These are phyloP conservation scores for Cudoniella acicularis DNA, from an alignment of 495 filamentous ascomycete genomes.

Conservation along the genomic window DNA sequence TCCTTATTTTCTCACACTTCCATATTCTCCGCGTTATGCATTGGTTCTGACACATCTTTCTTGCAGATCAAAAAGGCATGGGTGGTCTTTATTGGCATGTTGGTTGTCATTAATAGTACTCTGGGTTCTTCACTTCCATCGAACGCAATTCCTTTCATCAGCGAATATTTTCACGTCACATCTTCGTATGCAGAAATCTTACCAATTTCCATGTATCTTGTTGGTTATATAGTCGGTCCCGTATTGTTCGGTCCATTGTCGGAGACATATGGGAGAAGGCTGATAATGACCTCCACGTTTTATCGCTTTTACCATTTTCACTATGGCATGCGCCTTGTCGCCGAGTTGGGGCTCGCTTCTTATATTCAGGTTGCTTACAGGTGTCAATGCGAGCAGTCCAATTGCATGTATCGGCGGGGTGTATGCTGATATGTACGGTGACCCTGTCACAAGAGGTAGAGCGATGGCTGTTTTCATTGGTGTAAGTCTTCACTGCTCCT, in stretches of 20 bases:
- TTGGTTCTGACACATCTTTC: background rate
- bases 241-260: slow-evolving; percentile 65
- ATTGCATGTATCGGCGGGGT: slow-evolving; percentile 70
- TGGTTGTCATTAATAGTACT: slow-evolving; percentile 71
- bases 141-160: slow-evolving; percentile 35
- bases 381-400: slow-evolving; percentile 61
- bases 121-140: slow-evolving; percentile 65
- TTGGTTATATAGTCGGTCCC: slow-evolving; percentile 63
- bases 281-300: slow-evolving; percentile 60
- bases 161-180: slow-evolving; percentile 48
- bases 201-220: slow-evolving; percentile 70
- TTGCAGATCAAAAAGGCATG: slow-evolving; percentile 50
- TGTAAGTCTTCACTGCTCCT: slow-evolving; percentile 38
- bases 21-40: background rate
- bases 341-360: slow-evolving; percentile 64
- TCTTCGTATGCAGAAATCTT: slow-evolving; percentile 58
- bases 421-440: slow-evolving; percentile 67
- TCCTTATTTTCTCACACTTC: background rate
- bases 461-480: slow-evolving; percentile 72
- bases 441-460: slow-evolving; percentile 57
- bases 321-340: slow-evolving; percentile 64
- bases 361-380: slow-evolving; percentile 63
- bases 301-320: slow-evolving; percentile 59
- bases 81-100: slow-evolving; percentile 53
- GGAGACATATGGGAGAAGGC: slow-evolving; percentile 65